Evolutionary conservation across 2,329 filamentous ascomycete genomes (phyloP).

Genomic region (Fusarium pininemorale): DNA sequence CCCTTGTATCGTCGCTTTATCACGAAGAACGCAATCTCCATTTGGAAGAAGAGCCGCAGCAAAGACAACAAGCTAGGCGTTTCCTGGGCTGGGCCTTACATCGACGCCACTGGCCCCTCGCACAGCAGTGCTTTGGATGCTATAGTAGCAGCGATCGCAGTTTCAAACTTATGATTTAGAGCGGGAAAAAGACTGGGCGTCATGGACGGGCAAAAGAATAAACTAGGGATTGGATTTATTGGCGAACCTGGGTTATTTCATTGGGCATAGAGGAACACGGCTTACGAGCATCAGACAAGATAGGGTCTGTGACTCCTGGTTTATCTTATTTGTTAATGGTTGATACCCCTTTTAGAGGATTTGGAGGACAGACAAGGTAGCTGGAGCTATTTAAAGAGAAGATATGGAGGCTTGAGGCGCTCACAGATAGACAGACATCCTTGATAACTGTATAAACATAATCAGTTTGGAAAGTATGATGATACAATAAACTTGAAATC

Average conservation of each 20-base stretch:
- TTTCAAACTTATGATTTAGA: conserved; percentile 37
- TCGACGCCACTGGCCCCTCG: conserved; percentile 61
- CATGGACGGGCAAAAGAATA: conserved; percentile 9
- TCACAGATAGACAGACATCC: not conserved
- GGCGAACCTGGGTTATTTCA: conserved; percentile 33
- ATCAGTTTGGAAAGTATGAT: conserved; percentile 1
- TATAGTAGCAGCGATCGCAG: conserved; percentile 67
- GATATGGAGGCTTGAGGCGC: not conserved
- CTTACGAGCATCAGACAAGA: conserved; percentile 18
- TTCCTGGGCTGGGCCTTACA: conserved; percentile 71
- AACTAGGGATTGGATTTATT: conserved; percentile 14
- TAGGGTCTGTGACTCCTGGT: conserved; percentile 21
- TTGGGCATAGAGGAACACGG: conserved; percentile 11
- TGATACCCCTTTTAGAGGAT: conserved; percentile 38
- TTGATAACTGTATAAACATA: conserved; percentile 18
- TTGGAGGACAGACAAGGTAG: conserved; percentile 7
- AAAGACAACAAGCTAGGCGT: conserved; percentile 63
- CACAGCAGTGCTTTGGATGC: conserved; percentile 74
- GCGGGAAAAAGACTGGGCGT: conserved; percentile 2
- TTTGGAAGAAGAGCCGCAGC: conserved; percentile 69
- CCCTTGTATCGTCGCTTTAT: conserved; percentile 64
- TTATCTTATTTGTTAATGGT: conserved; percentile 36
- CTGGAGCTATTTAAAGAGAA: conserved; percentile 8
- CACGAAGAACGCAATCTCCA: conserved; percentile 68
- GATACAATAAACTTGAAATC: not conserved